Evolutionary conservation across 2,329 filamentous ascomycete genomes (phyloP).

Genomic region (Colletotrichum neosansevieriae): DNA sequence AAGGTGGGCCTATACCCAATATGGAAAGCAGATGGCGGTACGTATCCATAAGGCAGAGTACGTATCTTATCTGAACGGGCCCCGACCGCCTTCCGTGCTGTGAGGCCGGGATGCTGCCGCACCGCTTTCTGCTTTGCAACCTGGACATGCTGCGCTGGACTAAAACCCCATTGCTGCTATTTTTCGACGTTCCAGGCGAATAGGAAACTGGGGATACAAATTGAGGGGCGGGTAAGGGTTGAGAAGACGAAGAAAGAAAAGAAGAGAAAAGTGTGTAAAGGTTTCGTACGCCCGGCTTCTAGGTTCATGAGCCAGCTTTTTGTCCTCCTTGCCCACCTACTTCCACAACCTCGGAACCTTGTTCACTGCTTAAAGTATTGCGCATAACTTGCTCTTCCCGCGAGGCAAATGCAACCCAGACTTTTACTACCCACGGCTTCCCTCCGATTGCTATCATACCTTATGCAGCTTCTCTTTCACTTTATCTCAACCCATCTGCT

Average conservation of each 20-base stretch:
- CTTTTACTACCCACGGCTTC: too few relatives aligned
- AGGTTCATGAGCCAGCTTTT: neutral
- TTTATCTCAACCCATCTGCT: neutral
- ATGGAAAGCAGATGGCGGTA: neutral
- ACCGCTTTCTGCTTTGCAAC: slow-evolving; percentile 28
- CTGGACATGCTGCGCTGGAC: slow-evolving; percentile 1
- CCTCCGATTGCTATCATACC: too few relatives aligned
- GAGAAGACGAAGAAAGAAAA: neutral
- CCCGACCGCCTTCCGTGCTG: slow-evolving; percentile 26
- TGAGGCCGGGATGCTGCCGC: slow-evolving; percentile 21
- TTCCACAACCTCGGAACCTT: neutral
- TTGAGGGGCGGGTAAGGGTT: neutral
- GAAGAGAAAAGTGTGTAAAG: slow-evolving; percentile 8
- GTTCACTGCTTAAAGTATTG: neutral
- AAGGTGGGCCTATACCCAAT: neutral
- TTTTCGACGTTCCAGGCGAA: neutral
- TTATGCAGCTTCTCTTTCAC: neutral
- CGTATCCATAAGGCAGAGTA: neutral
- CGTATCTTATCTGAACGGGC: neutral
- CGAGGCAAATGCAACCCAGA: too few relatives aligned
- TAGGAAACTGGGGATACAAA: neutral
- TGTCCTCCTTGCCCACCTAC: slow-evolving; percentile 6
- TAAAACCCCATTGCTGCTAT: neutral
- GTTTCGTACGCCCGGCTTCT: neutral
- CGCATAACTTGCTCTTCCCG: neutral